A percentile compares a stretch with the other conserved stretches of the same genome.
These are phyloP conservation scores for Hyaloscypha bicolor DNA, from an alignment of 495 filamentous ascomycete species.

Conservation along the genomic window DNA sequence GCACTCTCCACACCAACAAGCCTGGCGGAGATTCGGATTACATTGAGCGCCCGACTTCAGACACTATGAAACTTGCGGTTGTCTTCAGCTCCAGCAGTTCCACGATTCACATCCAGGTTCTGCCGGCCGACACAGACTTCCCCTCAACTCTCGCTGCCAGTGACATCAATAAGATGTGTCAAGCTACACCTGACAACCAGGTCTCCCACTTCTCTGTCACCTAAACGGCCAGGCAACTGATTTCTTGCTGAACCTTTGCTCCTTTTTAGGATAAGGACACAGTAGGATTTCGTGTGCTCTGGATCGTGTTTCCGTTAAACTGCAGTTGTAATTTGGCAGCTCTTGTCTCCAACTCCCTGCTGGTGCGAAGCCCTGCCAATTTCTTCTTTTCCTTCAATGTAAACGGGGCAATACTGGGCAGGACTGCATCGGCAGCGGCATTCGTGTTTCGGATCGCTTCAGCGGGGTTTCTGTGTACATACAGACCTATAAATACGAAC, in stretches of 20 bases:
- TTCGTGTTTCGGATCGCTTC: neutral
- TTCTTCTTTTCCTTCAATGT: neutral
- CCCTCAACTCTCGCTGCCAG: conserved; percentile 35
- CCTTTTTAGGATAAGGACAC: conserved; percentile 1
- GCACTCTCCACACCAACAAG: conserved; percentile 60
- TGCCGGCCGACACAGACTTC: conserved; percentile 38
- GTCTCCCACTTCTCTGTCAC: conserved; percentile 37
- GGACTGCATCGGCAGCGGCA: neutral
- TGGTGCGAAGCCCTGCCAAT: neutral
- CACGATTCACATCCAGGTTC: conserved; percentile 43
- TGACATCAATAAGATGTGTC: conserved; percentile 37
- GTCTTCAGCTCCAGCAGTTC: conserved; percentile 52
- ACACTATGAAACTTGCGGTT: conserved; percentile 59
- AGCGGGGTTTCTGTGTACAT: neutral
- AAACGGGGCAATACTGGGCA: neutral
- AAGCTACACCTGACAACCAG: conserved; percentile 26
- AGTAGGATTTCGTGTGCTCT: neutral
- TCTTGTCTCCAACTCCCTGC: neutral
- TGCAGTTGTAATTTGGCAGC: neutral
- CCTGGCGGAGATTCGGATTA: conserved; percentile 63
- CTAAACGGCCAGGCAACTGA: neutral
- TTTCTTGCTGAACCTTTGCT: neutral
- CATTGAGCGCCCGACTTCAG: conserved; percentile 58
- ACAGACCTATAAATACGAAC: neutral
- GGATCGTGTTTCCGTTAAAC: neutral